Evolutionary conservation across 768 basidiomycete species (phyloP).

Genomic region (Strobilomyces dryophilus): DNA sequence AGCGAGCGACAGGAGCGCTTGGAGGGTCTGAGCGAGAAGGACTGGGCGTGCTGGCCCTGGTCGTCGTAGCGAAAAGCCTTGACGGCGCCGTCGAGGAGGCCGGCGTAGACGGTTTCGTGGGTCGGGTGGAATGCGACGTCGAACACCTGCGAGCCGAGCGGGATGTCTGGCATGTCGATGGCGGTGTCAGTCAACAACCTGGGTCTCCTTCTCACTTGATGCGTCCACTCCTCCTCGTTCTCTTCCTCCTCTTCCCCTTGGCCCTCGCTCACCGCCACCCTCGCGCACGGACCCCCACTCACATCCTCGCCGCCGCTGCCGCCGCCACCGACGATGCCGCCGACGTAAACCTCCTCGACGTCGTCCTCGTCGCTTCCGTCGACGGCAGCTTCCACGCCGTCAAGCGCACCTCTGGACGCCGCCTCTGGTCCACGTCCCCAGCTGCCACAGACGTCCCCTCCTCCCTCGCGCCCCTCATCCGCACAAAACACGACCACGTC

Average conservation of each 20-base stretch:
- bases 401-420: constrained; percentile 77
- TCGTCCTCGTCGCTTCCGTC: constrained; percentile 87
- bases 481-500: constrained; percentile 60
- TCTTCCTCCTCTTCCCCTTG: constrained; percentile 23
- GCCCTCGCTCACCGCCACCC: constrained; percentile 28
- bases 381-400: constrained; percentile 95
- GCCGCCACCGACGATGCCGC: constrained; percentile 17
- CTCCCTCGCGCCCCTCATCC: constrained; percentile 69
- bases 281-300: constrained; percentile 18
- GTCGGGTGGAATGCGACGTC: constrained; percentile 86
- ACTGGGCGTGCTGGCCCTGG: constrained; percentile 50
- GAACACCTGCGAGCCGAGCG: constrained; percentile 76
- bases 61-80: constrained; percentile 80
- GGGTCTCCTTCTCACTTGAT: constrained; percentile 23
- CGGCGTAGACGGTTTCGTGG: constrained; percentile 65
- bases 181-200: no score
- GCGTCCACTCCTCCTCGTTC: constrained; percentile 26
- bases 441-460: constrained; percentile 44
- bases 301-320: background rate
- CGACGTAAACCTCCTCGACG: constrained; percentile 68
- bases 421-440: constrained; percentile 86
- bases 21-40: constrained; percentile 67
- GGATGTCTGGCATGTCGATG: constrained; percentile 55
- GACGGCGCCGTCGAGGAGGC: constrained; percentile 77
- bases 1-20: constrained; percentile 83